Percentiles rank a stretch among this genome's conserved stretches.
Conservation (phyloP, 2,329 filamentous ascomycete species). For the Zymoseptoria brevis region DNA sequence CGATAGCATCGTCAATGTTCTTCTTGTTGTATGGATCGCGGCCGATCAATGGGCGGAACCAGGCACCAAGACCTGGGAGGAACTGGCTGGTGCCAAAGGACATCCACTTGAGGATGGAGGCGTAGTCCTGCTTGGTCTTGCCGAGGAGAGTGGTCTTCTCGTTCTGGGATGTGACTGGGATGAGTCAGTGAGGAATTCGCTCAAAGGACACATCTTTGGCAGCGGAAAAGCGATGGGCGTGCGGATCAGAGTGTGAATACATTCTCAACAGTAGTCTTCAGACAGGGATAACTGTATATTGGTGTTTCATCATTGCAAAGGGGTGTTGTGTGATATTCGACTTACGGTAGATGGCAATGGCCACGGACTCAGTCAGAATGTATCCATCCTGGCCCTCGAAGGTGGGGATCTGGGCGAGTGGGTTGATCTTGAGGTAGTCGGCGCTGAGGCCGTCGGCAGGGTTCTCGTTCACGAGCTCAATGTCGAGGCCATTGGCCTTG, state of each 20-base stretch:
- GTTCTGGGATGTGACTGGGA: conserved; percentile 91
- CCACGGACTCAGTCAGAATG: conserved; percentile 79
- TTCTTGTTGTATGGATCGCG: conserved; percentile 94
- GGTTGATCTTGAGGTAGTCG: conserved; percentile 80
- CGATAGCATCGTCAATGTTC: conserved; percentile 71
- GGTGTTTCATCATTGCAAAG: conserved; percentile 62
- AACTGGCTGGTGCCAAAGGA: conserved; percentile 92
- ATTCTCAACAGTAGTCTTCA: conserved; percentile 87
- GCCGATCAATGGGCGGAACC: conserved; percentile 82
- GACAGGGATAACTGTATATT: conserved; percentile 96
- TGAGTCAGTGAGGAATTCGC: conserved; percentile 3
- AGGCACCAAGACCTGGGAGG: conserved; percentile 62
- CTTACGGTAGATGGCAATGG: conserved; percentile 96
- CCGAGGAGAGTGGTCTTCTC: conserved; percentile 99
- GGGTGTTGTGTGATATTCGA: conserved; percentile 28
- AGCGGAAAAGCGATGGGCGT: not conserved
- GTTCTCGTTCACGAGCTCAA: conserved; percentile 72
- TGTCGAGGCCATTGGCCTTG: conserved; percentile 92
- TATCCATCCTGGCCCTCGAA: conserved; percentile 92
- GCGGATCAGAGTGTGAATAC: conserved; percentile 68
- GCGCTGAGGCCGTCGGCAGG: conserved; percentile 55
- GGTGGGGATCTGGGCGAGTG: conserved; percentile 83
- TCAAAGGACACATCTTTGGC: not conserved
- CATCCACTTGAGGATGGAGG: conserved; percentile 96
- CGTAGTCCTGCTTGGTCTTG: conserved; percentile 99